Evolutionary conservation across 2,329 filamentous ascomycete genomes (phyloP), one percentile per base, ranked within the genome.

Genomic region (Pseudogymnoascus destructans): DNA sequence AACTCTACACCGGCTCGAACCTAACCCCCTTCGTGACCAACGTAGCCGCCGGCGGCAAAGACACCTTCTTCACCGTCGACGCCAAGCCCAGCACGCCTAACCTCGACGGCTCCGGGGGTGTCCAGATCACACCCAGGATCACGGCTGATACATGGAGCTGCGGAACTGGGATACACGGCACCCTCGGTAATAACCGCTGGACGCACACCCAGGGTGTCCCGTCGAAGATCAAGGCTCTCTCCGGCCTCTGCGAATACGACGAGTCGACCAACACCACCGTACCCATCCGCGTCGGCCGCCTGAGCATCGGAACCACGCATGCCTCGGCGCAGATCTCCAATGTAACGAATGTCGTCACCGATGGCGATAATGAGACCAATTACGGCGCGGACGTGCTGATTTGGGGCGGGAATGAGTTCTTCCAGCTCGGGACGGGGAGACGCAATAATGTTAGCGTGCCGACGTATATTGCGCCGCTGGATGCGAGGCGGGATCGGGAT

Each of bases 361-460:
- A 77, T 1, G 77, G 78, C 1, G 74, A 80, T 38, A 86, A 87
- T 63, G 86, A 90, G 66, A 89, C 84, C 1, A 91, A 93, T 69
- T 95, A 85, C 81, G 93, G 93, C 55, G 83, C 86, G 3, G 93
- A 97, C 69, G 84, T 91, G 27, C 70, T 97, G 1, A 95, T 89
- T 76, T 98, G 91, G 89, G 93, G 93, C 61, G 89, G 89, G 57
- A 98, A 97, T 67, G 91, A 97, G 73, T 81, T 85, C 69, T 96
- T 87, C 71, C 93, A 98, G 72, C 80, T 98, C 23, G 93, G 93
- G 10, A 96, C 87, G 0, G 91, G 93, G 25, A 95, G 87, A 75
- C 76, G 92, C 61, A 93, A 82, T 66, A 97, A 97, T 67, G 68
- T 87, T 8, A 80, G 81, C 57, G 77, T 79, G 10, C 93, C 93